Evolutionary conservation across 2,329 filamentous ascomycete genomes (phyloP).

Genomic region (Diaporthe sp.): DNA sequence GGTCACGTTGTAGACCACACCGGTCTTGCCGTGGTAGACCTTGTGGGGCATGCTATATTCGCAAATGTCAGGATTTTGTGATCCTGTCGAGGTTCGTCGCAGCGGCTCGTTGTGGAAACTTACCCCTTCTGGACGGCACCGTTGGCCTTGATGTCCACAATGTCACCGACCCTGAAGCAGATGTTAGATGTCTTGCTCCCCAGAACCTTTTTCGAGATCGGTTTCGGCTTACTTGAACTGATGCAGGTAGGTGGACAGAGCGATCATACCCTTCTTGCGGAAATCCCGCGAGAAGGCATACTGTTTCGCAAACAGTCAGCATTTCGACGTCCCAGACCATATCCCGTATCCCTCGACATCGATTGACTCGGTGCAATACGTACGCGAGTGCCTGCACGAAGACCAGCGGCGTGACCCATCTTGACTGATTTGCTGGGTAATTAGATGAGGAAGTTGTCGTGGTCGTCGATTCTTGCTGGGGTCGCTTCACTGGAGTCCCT

Average conservation of each 20-base stretch:
- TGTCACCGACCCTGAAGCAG: slow-evolving; percentile 87
- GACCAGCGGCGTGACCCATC: slow-evolving; percentile 91
- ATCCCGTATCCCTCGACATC: slow-evolving; percentile 15
- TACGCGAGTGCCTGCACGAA: slow-evolving; percentile 88
- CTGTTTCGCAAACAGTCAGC: slow-evolving; percentile 58
- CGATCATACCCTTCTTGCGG: slow-evolving; percentile 95
- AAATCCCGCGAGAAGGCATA: slow-evolving; percentile 96
- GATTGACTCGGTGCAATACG: slow-evolving; percentile 54
- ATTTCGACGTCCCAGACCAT: slow-evolving; percentile 46
- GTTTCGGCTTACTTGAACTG: slow-evolving; percentile 81
- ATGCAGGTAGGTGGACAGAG: slow-evolving; percentile 93
- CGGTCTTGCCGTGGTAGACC: slow-evolving; percentile 99
- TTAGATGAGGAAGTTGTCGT: slow-evolving; percentile 61
- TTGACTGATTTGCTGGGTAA: slow-evolving; percentile 63
- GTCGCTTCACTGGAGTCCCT: too few species aligned
- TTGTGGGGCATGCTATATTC: slow-evolving; percentile 92
- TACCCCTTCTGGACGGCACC: slow-evolving; percentile 98
- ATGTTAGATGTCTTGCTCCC: slow-evolving; percentile 34
- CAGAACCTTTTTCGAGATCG: slow-evolving; percentile 19
- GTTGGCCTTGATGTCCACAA: slow-evolving; percentile 99
- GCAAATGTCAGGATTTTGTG: slow-evolving; percentile 51
- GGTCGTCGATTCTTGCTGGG: slow-evolving; percentile 56
- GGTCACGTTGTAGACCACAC: slow-evolving; percentile 98
- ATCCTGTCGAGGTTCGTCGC: slow-evolving; percentile 32
- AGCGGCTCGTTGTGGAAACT: slow-evolving; percentile 56